Conservation (phyloP, 805 yeast species). For the Lachancea kluyveri region DNA sequence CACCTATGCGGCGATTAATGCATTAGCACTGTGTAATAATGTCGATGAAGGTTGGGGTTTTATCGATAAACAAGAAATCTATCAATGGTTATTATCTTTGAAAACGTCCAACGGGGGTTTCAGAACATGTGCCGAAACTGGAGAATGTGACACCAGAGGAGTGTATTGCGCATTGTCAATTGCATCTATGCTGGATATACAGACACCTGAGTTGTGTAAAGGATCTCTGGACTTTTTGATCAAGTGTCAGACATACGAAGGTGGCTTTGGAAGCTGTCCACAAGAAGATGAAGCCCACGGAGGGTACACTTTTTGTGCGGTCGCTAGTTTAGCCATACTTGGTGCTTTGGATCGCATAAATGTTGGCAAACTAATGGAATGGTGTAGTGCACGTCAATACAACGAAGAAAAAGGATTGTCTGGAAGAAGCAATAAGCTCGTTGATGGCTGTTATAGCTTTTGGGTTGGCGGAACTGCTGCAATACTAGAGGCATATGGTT, state of each 20-base stretch:
- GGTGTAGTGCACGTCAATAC: slow-evolving; percentile 70
- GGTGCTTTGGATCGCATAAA: slow-evolving; percentile 39
- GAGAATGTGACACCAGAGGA: slow-evolving; percentile 83
- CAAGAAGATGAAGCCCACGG: slow-evolving; percentile 87
- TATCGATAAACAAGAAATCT: slow-evolving; percentile 43
- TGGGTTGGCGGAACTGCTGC: slow-evolving; percentile 89
- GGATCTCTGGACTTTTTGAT: slow-evolving; percentile 55
- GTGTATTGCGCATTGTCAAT: slow-evolving; percentile 79
- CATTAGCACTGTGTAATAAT: slow-evolving; percentile 50
- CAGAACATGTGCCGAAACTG: slow-evolving; percentile 34
- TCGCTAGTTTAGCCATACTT: slow-evolving; percentile 52
- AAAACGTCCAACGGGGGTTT: slow-evolving; percentile 74
- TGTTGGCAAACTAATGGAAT: slow-evolving; percentile 45
- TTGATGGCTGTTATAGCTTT: slow-evolving; percentile 92
- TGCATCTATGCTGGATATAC: slow-evolving; percentile 57
- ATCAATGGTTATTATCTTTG: slow-evolving; percentile 57
- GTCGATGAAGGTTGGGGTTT: slow-evolving; percentile 34
- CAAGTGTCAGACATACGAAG: slow-evolving; percentile 84
- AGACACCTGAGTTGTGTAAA: slow-evolving; percentile 51
- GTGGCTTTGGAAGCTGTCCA: slow-evolving; percentile 88
- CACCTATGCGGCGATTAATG: slow-evolving; percentile 67
- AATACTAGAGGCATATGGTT: slow-evolving; percentile 32
- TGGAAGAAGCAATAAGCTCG: slow-evolving; percentile 89
- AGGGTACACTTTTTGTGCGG: slow-evolving; percentile 90
- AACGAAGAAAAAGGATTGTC: slow-evolving; percentile 77